Evolutionary conservation across 768 basidiomycete species (phyloP), one percentile per base, ranked within the genome.

Genomic region (Phylloporus scabripes): DNA sequence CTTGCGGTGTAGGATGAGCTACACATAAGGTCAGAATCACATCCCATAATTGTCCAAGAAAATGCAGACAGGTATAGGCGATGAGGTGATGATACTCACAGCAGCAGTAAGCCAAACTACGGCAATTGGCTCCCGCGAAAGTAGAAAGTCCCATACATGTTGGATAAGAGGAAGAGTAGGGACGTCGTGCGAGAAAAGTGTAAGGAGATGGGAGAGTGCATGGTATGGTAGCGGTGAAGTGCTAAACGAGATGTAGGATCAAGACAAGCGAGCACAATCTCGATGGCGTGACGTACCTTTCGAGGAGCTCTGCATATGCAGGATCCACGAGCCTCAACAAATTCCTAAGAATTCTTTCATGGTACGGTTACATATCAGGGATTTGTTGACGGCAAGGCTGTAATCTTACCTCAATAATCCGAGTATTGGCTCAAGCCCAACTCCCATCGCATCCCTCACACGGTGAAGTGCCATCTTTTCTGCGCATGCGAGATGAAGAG

Each of bases 141-240:
- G 70, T 9, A 96, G 69, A 61, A 83, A 97, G 67, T 97, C 93
- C 66, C 95, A 97, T 41, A 92, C 80, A 54, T 92, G 86, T 62
- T 95, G 92, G 23, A 92, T 87, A 33, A 93, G 81, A 5, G 85
- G 78, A n/a, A 95, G 76, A 2, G 87, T 88, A 7, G 93, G 90
- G 49, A 92, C 77, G 57, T 96, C 92, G 64, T 97, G 93, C 10
- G 93, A 83, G 70, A 97, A 92, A 26, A 95, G 77, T 0, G 92
- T 95, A 29, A 97, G 73, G 28, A 96, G 79, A 68, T 92, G 89
- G 4, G 92, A 89, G 15, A 97, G 77, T 0, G 92, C 89, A 62
- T 86, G 90, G 61, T 92, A 95, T 0, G 93, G 93, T 1, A 94
- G 73, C 0, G 87, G 88, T 0, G 87, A 80, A 23, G 75, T 79